Evolutionary conservation across 495 filamentous ascomycete genomes (phyloP), one percentile per base, ranked within the genome.

Genomic region (Haplographium delicatum): DNA sequence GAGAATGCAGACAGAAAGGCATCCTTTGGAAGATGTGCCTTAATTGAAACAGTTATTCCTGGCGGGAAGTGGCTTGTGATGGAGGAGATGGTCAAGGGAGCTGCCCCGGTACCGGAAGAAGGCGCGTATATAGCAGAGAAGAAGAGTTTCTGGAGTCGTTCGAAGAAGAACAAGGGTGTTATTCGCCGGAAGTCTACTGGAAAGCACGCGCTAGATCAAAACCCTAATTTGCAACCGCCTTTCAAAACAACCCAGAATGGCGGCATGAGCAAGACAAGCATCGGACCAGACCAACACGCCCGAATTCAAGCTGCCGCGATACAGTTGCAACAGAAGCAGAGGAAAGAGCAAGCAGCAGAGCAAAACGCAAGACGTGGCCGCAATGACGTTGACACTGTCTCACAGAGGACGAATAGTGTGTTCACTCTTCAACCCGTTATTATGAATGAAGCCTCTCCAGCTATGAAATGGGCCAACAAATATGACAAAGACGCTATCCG

Each of bases 81-180:
- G 64, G 91, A 98, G 68, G 93, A 98, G 70, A 89, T 96, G 66
- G 82, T 98, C 47, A 93, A 91, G 64, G 93, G 93, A 9, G 93
- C 93, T 18, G 91, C 89, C 2, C 82, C 86, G 8, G 87, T 88
- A 56, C 85, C 86, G 2, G 88, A 90, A 47, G 82, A 85, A 10
- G 88, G 85, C 18, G 88, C 88, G 0, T 90, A 93, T 54, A 86
- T 96, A 51, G 88, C 85, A 2, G 90, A 96, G 70, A 96, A 98
- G 76, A 96, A 95, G 67, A 70, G 85, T 47, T 83, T 90, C 51
- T 94, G 95, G 65, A 84, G 86, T 55, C 91, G 91, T 68, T 85
- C 84, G 7, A 86, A 79, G 49, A 85, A 86, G 38, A 78, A 71
- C 61, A 79, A 79, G 54, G 78, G 75, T 30, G 62, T 89, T 15